phyloP scores from a whole-genome alignment of 257 asterid species.

The Solanum chiquidenum region DNA sequence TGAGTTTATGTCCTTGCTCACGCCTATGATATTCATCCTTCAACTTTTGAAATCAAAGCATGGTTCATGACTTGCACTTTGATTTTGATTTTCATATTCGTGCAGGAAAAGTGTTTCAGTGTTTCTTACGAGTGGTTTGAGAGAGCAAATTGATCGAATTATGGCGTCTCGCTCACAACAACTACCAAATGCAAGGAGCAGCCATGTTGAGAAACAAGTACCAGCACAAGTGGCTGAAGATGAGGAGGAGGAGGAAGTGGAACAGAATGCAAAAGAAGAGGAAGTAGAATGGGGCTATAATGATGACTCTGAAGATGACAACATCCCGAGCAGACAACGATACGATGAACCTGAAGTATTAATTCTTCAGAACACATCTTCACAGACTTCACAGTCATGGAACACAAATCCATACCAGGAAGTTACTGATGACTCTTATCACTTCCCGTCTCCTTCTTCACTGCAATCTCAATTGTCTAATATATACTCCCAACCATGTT shows the following conservation, averaged over 20 bases:
- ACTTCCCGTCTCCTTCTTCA: constrained; percentile 28
- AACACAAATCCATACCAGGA: constrained; percentile 23
- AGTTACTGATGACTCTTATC: constrained; percentile 30
- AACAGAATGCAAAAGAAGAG: background rate
- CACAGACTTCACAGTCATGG: constrained; percentile 25
- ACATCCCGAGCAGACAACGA: constrained; percentile 22
- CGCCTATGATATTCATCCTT: background rate
- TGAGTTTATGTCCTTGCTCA: background rate
- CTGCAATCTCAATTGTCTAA: constrained; percentile 30
- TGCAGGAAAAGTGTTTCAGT: constrained; percentile 68
- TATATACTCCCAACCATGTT: constrained; percentile 18
- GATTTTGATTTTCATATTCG: background rate
- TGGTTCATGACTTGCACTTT: background rate
- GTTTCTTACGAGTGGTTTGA: constrained; percentile 60
- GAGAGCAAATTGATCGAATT: constrained; percentile 49
- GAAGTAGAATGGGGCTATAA: constrained; percentile 1
- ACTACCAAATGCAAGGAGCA: background rate
- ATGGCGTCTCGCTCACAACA: constrained; percentile 49
- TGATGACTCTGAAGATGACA: constrained; percentile 28
- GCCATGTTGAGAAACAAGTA: background rate
- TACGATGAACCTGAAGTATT: constrained; percentile 20
- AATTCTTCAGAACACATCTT: constrained; percentile 17
- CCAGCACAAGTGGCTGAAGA: background rate
- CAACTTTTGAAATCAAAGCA: background rate
- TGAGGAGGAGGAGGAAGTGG: background rate